Conservation (phyloP, 495 filamentous ascomycete genomes). For the Penicillium lividum region DNA sequence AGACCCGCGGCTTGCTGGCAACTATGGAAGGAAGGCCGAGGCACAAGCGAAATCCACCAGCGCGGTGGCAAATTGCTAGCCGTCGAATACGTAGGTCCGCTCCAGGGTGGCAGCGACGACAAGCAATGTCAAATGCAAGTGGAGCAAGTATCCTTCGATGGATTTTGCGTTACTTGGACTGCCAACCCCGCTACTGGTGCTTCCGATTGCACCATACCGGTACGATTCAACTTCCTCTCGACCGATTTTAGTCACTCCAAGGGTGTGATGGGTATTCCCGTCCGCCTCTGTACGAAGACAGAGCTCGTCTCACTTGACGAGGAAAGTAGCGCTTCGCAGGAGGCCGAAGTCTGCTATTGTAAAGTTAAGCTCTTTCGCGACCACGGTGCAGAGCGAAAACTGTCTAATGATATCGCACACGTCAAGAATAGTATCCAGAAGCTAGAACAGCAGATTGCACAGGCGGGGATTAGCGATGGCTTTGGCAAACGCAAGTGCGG, state of each 20-base stretch:
- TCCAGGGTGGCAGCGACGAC: not conserved
- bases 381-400: slow-evolving; percentile 92
- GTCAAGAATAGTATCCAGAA: slow-evolving; percentile 95
- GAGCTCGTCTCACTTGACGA: slow-evolving; percentile 41
- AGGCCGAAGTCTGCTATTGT: slow-evolving; percentile 79
- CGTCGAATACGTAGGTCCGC: slow-evolving; percentile 67
- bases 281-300: slow-evolving; percentile 89
- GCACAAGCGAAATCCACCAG: slow-evolving; percentile 86
- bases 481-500: too few relatives aligned
- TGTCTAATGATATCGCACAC: slow-evolving; percentile 87
- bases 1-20: slow-evolving; percentile 87
- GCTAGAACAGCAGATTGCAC: too few relatives aligned
- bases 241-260: slow-evolving; percentile 99
- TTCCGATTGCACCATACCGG: slow-evolving; percentile 71
- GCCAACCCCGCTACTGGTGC: slow-evolving; percentile 60
- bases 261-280: slow-evolving; percentile 93
- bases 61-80: slow-evolving; percentile 84
- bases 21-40: slow-evolving; percentile 93
- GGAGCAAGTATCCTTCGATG: slow-evolving; percentile 83
- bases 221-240: slow-evolving; percentile 96
- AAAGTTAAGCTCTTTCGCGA: slow-evolving; percentile 97
- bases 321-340: not conserved
- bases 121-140: slow-evolving; percentile 53
- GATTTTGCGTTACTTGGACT: slow-evolving; percentile 89
- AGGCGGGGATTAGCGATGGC: too few relatives aligned